Evolutionary conservation across 2,329 filamentous ascomycete species (phyloP), one percentile per base, ranked within the genome.

Genomic region (Penicillium fuscoglaucum): DNA sequence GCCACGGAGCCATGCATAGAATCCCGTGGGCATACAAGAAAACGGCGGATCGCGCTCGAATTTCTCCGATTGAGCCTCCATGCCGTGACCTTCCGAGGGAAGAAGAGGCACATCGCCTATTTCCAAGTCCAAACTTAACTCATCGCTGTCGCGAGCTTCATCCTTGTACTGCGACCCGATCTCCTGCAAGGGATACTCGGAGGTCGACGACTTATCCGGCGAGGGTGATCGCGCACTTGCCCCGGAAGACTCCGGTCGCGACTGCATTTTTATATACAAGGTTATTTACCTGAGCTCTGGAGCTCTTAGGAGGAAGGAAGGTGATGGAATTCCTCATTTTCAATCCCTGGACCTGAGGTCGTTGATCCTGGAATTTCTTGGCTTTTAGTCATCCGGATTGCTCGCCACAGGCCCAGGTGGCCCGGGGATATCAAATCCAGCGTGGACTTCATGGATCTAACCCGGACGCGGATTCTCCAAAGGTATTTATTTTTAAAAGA

Each of bases 1-100:
- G 0, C 73, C 73, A 19, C 67, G 63, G 33, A 72, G 59, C 69
- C 73, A 74, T 5, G 61, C 29, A 17, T 41, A 45, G 24, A 72
- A 66, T 13, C 66, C 66, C 1, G 66, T 46, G n/a, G 65, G 12
- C 8, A 64, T 62, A 55, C 66, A 72, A 26, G 67, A 67, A 48
- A 68, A 69, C 52, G 60, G 57, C 47, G 62, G 64, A 21, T 62
- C 56, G 4, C 45, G 52, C 31, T 19, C 31, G 47, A 56, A 17
- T 19, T 56, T 40, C 21, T 40, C 55, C 6, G 55, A 41, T 28
- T 35, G 45, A 29, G 28, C n/a, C 41, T 37, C 15, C 41, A 44
- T 51, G 29, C 26, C 39, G 15, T 45, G 39, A 1, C 43, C 33
- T 39, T 58, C 52, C 19, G 48, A 54, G 26, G 64, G 59, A 13